Conservation (phyloP, 495 filamentous ascomycete species). For the Zalerion maritima region DNA sequence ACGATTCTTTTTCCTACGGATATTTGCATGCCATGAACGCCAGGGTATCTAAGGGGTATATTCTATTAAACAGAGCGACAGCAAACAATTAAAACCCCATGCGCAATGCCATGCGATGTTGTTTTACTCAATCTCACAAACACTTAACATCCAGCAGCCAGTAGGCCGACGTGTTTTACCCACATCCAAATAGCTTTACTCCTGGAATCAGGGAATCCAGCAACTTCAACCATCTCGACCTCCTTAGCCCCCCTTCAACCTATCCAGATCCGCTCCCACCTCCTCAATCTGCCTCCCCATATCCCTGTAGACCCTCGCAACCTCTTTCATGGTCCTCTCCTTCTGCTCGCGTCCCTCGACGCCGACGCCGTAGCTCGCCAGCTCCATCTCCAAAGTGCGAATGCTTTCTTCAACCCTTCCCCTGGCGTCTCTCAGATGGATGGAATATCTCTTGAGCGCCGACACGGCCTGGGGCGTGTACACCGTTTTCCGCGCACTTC, state of each 20-base stretch:
- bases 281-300: slow-evolving; percentile 38
- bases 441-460: slow-evolving; percentile 42
- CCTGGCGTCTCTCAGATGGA: slow-evolving; percentile 37
- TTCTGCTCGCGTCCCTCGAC: slow-evolving; percentile 18
- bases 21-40: no score
- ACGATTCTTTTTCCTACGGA: no score
- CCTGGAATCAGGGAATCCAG: no score
- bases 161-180: not conserved
- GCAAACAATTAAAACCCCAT: not conserved
- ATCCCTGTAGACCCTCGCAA: slow-evolving; percentile 43
- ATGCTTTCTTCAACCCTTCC: slow-evolving; percentile 32
- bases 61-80: not conserved
- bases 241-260: slow-evolving; percentile 23
- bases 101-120: not conserved
- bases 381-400: slow-evolving; percentile 27
- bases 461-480: slow-evolving; percentile 42
- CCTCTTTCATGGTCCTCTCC: slow-evolving; percentile 39
- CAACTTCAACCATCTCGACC: no score
- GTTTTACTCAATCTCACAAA: not conserved
- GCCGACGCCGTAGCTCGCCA: slow-evolving; percentile 39
- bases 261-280: slow-evolving; percentile 41
- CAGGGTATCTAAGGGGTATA: no score
- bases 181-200: no score
- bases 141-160: not conserved
- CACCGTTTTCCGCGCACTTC: slow-evolving; percentile 19